Conservation (phyloP, 345 rosid genomes). For the Ceriops tagal region DNA sequence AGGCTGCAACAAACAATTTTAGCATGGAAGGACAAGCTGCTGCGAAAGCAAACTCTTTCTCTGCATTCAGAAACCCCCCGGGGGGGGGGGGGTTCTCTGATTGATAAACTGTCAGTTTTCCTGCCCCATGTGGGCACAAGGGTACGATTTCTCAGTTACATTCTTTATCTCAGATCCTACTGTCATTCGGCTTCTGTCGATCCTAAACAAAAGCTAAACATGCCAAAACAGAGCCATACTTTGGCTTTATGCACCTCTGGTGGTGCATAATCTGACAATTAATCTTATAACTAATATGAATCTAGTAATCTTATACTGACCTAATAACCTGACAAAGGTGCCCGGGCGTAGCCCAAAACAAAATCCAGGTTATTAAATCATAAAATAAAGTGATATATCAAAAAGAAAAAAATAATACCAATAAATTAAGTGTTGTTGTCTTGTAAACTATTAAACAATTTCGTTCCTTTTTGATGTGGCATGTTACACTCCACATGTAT, state of each 20-base stretch:
- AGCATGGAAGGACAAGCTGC: constrained; percentile 47
- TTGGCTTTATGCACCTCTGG: constrained; percentile 40
- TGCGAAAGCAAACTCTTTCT: constrained; percentile 21
- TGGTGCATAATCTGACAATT: constrained; percentile 18
- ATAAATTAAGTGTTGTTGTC: no score
- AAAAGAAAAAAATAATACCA: no score
- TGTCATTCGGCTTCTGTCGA: constrained; percentile 15
- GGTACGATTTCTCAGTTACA: constrained; percentile 38
- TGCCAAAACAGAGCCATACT: constrained; percentile 15
- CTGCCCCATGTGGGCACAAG: constrained; percentile 16
- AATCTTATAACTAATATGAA: no score
- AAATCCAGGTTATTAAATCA: no score
- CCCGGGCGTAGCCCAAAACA: no score
- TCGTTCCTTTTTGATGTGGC: no score
- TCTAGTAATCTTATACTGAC: constrained; percentile 24
- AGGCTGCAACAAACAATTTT: constrained; percentile 40
- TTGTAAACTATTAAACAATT: no score
- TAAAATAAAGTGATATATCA: no score
- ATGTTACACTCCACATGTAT: no score
- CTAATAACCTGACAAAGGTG: neutral
- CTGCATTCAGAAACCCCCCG: neutral
- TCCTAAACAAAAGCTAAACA: constrained; percentile 19
- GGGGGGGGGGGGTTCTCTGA: constrained; percentile 11
- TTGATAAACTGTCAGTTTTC: constrained; percentile 31
- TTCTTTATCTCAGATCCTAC: constrained; percentile 37